Evolutionary conservation across 495 filamentous ascomycete species (phyloP), one percentile per base, ranked within the genome.

Genomic region (Podospora sp.): DNA sequence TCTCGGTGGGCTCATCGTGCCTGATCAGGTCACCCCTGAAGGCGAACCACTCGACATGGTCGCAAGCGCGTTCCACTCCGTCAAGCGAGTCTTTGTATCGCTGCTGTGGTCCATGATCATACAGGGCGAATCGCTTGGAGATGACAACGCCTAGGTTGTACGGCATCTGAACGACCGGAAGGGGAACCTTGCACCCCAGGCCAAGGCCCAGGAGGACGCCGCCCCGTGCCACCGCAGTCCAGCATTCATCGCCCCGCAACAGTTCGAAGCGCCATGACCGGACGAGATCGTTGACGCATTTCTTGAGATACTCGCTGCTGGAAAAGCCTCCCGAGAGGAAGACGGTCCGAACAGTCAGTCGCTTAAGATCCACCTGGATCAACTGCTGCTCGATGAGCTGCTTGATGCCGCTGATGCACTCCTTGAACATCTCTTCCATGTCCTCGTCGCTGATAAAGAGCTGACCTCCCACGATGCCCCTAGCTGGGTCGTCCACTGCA

Each of bases 241-340:
- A 69, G 46, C 46, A 12, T 6, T 70, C 64, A 20, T 66, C 59
- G 1, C 57, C 64, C 16, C 59, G 24, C 12, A 69, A 11, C 11
- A 69, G 29, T 0, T 55, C 40, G 18, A 62, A 57, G 53, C 61
- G 7, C 55, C 57, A 57, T 8, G 9, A 6, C 5, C 58, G 16
- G 5, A 58, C 40, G 27, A 70, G 63, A 1, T 63, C 24, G 12
- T 6, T 59, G 49, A 70, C 29, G 27, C 59, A 36, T 16, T 63
- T 63, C 24, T 55, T 58, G 21, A 70, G 64, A 35, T 70, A 66
- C 35, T 63, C 51, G 49, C 58, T 66, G 14, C 27, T 1, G 22
- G 68, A 70, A 22, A 70, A 70, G 11, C 68, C 68, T 1, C 68
- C 68, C 2, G 68, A 70, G 21, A 70, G 64, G 27, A 70, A 66